Evolutionary conservation across 2,329 filamentous ascomycete genomes (phyloP).

Genomic region (Calycina marina): DNA sequence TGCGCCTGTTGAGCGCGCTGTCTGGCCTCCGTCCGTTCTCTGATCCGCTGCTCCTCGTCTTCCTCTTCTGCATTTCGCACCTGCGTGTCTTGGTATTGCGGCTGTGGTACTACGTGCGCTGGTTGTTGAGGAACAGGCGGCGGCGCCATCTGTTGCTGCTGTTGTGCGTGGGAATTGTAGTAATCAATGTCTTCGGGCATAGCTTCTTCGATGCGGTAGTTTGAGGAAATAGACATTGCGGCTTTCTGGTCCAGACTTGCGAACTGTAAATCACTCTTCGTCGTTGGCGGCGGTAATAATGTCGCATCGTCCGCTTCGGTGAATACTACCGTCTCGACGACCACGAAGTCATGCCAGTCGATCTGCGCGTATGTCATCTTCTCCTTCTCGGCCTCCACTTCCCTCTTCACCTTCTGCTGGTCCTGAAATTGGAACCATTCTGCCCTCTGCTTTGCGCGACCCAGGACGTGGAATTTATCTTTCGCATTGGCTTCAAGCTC

Average conservation of each 20-base stretch:
- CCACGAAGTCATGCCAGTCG: conserved; percentile 95
- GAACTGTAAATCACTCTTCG: conserved; percentile 81
- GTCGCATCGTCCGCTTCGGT: conserved; percentile 75
- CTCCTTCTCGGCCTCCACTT: conserved; percentile 75
- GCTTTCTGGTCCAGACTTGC: conserved; percentile 92
- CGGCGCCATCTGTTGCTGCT: conserved; percentile 25
- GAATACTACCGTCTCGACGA: conserved; percentile 90
- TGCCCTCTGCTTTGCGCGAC: conserved; percentile 69
- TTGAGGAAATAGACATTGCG: conserved; percentile 68
- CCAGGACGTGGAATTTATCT: conserved; percentile 68
- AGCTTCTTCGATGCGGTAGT: conserved; percentile 83
- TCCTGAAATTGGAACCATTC: conserved; percentile 80
- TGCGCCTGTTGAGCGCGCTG: conserved; percentile 60
- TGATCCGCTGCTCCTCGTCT: conserved; percentile 47
- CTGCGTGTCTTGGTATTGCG: conserved; percentile 19
- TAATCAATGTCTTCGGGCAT: conserved; percentile 66
- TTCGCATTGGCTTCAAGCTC: conserved; percentile 61
- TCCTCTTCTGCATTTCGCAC: conserved; percentile 33
- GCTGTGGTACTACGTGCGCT: no score
- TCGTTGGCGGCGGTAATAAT: conserved; percentile 77
- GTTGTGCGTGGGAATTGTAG: conserved; percentile 33
- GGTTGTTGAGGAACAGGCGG: conserved; percentile 25
- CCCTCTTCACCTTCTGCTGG: conserved; percentile 73
- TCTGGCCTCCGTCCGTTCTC: conserved; percentile 45
- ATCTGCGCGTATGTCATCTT: conserved; percentile 66